These are phyloP conservation scores for Prunus mira DNA, from an alignment of 306 rosid species.

Conservation along the genomic window DNA sequence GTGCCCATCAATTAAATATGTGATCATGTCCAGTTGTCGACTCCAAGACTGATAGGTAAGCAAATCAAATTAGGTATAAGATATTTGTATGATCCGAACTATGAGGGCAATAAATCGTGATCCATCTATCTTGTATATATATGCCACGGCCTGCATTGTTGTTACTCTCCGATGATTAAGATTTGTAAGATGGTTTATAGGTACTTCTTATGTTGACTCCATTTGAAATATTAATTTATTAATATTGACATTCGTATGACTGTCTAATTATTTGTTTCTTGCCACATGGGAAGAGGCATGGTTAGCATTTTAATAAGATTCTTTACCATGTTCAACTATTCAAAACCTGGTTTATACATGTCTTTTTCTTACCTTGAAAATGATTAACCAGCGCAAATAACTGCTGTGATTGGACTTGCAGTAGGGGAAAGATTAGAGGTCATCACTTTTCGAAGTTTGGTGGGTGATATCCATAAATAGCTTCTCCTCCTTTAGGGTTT, in stretches of 20 bases:
- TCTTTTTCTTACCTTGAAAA: neutral
- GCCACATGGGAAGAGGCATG: neutral
- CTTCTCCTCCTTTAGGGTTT: neutral
- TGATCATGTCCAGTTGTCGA: neutral
- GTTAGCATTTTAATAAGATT: neutral
- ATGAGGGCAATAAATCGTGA: neutral
- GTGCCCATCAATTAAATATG: constrained; percentile 22
- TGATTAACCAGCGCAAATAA: neutral
- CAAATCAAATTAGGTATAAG: neutral
- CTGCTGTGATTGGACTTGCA: neutral
- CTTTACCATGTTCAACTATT: neutral
- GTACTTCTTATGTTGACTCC: neutral
- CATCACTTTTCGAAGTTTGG: neutral
- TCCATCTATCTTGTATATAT: constrained; percentile 9
- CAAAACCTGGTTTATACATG: neutral
- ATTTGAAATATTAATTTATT: neutral
- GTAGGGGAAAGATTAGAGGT: neutral
- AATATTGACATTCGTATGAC: neutral
- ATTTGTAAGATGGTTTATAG: neutral
- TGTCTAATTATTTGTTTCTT: neutral
- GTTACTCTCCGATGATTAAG: neutral
- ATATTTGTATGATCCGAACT: neutral
- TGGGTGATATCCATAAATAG: neutral
- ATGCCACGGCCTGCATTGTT: constrained; percentile 13
- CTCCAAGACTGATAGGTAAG: constrained; percentile 12